Percentiles rank a stretch among this genome's conserved stretches.
Conservation (phyloP, 2,329 filamentous ascomycete genomes). For the Fusarium sarcochroum region DNA sequence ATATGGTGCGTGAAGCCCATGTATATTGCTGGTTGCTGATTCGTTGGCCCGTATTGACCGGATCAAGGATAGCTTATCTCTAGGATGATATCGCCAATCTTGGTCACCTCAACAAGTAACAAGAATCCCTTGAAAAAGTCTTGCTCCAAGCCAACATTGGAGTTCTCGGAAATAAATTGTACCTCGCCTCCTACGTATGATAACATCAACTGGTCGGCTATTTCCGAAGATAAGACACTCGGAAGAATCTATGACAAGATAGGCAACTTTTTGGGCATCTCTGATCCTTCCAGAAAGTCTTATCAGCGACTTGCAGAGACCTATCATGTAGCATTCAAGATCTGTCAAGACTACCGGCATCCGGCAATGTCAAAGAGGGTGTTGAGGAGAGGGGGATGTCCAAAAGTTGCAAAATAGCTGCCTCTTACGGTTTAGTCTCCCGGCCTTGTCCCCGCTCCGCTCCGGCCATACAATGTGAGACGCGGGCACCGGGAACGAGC, state of each 20-base stretch:
- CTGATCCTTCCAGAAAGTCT: not conserved
- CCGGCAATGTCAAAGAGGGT: slow-evolving; percentile 29
- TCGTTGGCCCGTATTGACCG: not conserved
- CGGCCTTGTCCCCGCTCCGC: slow-evolving; percentile 23
- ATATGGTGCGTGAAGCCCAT: not conserved
- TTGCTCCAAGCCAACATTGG: not conserved
- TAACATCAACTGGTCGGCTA: not conserved
- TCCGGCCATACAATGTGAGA: slow-evolving; percentile 34
- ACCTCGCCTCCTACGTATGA: not conserved
- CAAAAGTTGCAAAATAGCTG: slow-evolving; percentile 50
- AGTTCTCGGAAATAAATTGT: not conserved
- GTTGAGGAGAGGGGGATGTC: slow-evolving; percentile 8
- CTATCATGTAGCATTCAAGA: slow-evolving; percentile 17
- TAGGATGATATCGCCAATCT: not conserved
- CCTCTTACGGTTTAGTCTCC: slow-evolving; percentile 50
- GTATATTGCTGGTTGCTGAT: not conserved
- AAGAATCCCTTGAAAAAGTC: not conserved
- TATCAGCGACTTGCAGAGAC: not conserved
- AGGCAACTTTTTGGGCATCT: slow-evolving; percentile 7
- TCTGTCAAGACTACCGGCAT: slow-evolving; percentile 25
- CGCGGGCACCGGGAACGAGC: slow-evolving; percentile 2
- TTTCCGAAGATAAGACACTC: not conserved
- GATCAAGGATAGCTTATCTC: not conserved
- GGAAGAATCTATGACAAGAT: not conserved
- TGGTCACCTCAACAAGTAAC: not conserved